Base-by-base conservation (phyloP, 2,329 filamentous ascomycete species). In the Teratosphaeria destructans region DNA sequence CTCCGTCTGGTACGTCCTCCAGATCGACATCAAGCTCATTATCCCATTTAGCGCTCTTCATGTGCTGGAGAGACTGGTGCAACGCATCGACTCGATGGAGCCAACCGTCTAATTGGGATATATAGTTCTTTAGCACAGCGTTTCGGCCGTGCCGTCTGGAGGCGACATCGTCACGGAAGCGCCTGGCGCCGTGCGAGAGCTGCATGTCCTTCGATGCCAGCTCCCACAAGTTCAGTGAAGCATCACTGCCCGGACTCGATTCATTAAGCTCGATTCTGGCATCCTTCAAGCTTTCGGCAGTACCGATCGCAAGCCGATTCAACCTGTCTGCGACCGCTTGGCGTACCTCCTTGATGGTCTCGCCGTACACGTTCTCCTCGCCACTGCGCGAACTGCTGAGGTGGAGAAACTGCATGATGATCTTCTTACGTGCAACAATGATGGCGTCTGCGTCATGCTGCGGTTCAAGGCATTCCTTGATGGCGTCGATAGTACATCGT, bases 71-170 rank as follows among this genome's bases (percentile, higher is more conserved):
- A 3, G 86, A 78, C 19, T 78, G 76, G 52, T 80, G 81, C 14
- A 88, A 82, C 57, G 85, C 83, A 61, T 86, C 82, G n/a, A 95
- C 82, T 5, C 86, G 82, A n/a, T 79, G 78, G 54, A 85, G 82
- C 91, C 92, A 96, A 1, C 80, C 79, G 60, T 84, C 80, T 68
- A 94, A 94, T 54, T 81, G 78, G 12, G 81, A 77, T 1, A 86
- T 77, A 0, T 86, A 82, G 57, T 77, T 77, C 39, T 83, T 83
- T 0, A 93, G 82, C 11, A 83, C 78, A 60, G 85, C 79, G 68
- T 86, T 87, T 56, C 86, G 83, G 5, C 93, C 92, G 66, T 92
- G 83, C 7, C 89, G 79, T 23, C 86, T 83, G 35, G 86, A 81
- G 8, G 87, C 74, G 26, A 96, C 81, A 19, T 83, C 82, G 61